phyloP scores from a whole-genome alignment of 2,329 filamentous ascomycete genomes.

The Aspergillus sojae region DNA sequence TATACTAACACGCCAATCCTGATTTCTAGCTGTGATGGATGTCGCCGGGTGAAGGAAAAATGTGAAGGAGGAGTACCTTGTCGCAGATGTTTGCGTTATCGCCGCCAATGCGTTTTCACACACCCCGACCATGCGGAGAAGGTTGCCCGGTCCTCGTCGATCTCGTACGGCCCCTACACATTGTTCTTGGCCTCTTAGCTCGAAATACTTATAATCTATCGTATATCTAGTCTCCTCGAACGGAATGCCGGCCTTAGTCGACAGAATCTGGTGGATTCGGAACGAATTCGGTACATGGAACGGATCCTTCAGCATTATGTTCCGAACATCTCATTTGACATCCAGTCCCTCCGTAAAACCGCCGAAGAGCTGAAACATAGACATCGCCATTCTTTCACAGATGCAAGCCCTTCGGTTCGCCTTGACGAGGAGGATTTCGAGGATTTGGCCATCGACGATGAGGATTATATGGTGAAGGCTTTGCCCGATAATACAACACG shows the following conservation, averaged over 20 bases:
- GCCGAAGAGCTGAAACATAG: conserved; percentile 48
- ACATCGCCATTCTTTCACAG: conserved; percentile 36
- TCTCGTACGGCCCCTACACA: conserved; percentile 31
- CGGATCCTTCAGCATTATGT: conserved; percentile 52
- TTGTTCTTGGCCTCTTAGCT: conserved; percentile 4
- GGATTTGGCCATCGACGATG: conserved; percentile 45
- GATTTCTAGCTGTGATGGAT: conserved; percentile 54
- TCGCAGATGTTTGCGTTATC: conserved; percentile 55
- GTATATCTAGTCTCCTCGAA: conserved; percentile 30
- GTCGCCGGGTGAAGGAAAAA: conserved; percentile 59
- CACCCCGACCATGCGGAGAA: conserved; percentile 40
- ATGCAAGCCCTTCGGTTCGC: conserved; percentile 30
- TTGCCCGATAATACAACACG: conserved; percentile 44
- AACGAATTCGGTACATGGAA: conserved; percentile 49
- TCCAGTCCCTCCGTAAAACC: conserved; percentile 46
- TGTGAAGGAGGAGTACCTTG: conserved; percentile 60
- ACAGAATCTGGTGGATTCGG: conserved; percentile 39
- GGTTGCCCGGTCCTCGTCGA: conserved; percentile 31
- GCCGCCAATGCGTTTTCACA: conserved; percentile 54
- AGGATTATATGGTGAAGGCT: conserved; percentile 44
- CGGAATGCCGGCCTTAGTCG: conserved; percentile 33
- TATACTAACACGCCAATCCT: background rate
- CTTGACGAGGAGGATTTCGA: conserved; percentile 40
- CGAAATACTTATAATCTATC: background rate
- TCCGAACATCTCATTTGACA: conserved; percentile 48